phyloP scores from a whole-genome alignment of 1,284 basidiomycete genomes.

The Trametes polyzona region DNA sequence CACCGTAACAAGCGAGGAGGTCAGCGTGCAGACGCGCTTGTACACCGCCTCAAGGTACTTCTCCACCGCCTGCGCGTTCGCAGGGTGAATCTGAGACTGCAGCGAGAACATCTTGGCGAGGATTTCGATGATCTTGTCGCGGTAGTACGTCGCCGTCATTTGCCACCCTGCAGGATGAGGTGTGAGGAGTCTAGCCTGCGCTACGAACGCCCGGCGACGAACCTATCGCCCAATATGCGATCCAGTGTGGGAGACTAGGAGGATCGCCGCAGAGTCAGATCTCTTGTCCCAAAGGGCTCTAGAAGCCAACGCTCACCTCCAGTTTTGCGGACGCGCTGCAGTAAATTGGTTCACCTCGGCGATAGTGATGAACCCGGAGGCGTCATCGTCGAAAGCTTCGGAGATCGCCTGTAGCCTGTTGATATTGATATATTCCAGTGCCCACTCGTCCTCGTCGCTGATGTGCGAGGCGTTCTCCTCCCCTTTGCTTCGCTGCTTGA shows the following conservation, averaged over 20 bases:
- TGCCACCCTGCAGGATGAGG: slow-evolving; percentile 23
- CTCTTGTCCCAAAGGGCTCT: no score
- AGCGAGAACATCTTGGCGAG: slow-evolving; percentile 29
- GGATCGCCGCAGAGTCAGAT: neutral
- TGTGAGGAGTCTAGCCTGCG: neutral
- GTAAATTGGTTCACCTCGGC: slow-evolving; percentile 51
- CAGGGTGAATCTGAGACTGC: slow-evolving; percentile 11
- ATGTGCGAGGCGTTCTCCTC: slow-evolving; percentile 27
- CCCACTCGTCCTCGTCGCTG: slow-evolving; percentile 45
- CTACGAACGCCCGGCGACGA: neutral
- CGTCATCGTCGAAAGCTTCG: slow-evolving; percentile 55
- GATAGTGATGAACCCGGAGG: slow-evolving; percentile 49
- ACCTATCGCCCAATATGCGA: slow-evolving; percentile 52
- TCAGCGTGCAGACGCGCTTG: neutral
- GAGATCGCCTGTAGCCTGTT: slow-evolving; percentile 45
- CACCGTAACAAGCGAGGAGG: slow-evolving; percentile 7
- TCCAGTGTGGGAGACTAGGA: slow-evolving; percentile 46
- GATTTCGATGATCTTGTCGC: slow-evolving; percentile 22
- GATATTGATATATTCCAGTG: slow-evolving; percentile 46
- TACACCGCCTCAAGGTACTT: slow-evolving; percentile 20
- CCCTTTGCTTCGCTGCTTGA: neutral
- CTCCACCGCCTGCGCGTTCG: slow-evolving; percentile 24
- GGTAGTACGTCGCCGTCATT: slow-evolving; percentile 26
- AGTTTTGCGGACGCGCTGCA: slow-evolving; percentile 19
- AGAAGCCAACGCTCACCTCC: slow-evolving; percentile 31